A percentile compares a stretch with the other conserved stretches of the same genome.
Conservation (phyloP, 1,139 yeast genomes). For the Candida sp. region DNA sequence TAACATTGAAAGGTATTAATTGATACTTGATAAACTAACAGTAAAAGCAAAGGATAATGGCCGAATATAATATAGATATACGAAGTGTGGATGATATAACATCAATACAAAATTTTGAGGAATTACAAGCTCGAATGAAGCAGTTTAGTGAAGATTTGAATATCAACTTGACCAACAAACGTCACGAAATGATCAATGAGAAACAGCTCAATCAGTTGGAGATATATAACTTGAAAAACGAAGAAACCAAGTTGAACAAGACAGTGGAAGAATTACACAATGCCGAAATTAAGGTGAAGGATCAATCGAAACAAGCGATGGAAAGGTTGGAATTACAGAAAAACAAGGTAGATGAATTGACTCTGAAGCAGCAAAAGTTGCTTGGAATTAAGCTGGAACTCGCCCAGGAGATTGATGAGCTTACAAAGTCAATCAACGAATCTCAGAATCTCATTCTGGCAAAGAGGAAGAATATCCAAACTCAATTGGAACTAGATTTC, state of each 20-base stretch:
- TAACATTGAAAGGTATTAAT: background rate
- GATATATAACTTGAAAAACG: slow-evolving; percentile 25
- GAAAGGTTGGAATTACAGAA: slow-evolving; percentile 18
- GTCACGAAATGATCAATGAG: slow-evolving; percentile 23
- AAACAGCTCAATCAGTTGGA: slow-evolving; percentile 26
- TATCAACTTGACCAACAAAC: slow-evolving; percentile 19
- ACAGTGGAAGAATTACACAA: slow-evolving; percentile 17
- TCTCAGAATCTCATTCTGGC: slow-evolving; percentile 15
- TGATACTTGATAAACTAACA: background rate
- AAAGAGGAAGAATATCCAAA: background rate
- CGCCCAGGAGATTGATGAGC: slow-evolving; percentile 21
- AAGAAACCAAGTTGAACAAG: slow-evolving; percentile 20
- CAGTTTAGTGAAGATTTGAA: slow-evolving; percentile 25
- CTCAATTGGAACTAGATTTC: slow-evolving; percentile 18
- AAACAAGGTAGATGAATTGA: slow-evolving; percentile 25
- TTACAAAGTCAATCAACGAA: slow-evolving; percentile 18
- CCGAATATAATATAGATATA: slow-evolving; percentile 1
- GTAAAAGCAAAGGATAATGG: background rate
- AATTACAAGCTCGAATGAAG: slow-evolving; percentile 26
- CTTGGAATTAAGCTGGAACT: slow-evolving; percentile 19
- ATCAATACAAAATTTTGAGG: slow-evolving; percentile 20
- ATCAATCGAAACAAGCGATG: slow-evolving; percentile 3
- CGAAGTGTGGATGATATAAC: slow-evolving; percentile 1
- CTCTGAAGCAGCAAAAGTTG: slow-evolving; percentile 19
- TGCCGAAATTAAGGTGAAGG: slow-evolving; percentile 19